Evolutionary conservation across 108 stramenopile genomes (phyloP), one percentile per base, ranked within the genome.

Genomic region (Cyclotella choctawhatcheeana): DNA sequence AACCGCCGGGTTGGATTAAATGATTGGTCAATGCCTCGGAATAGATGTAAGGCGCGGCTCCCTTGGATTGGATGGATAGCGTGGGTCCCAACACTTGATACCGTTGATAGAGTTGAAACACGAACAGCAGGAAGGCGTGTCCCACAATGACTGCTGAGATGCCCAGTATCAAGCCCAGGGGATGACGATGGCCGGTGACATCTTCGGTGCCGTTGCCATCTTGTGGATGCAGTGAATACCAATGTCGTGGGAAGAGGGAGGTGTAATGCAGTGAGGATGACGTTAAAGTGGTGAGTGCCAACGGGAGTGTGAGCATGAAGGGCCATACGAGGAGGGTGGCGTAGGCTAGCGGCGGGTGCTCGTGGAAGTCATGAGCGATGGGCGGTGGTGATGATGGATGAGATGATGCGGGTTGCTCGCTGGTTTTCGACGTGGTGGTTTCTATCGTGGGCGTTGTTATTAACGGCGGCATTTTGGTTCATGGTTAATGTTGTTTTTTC

Each of bases 1-100:
- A 98, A 51, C 95, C 97, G 62, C 94, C 96, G 1, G 94, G 96
- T 79, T 96, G 93, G 7, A 83, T 68, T 26, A 98, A 69, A 71
- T 98, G 97, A 14, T 86, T 85, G 31, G 70, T 30, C n/a, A 96
- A 58, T 10, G 88, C 94, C 51, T 86, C 87, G 18, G 32, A 58
- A 50, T 88, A 96, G 44, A 79, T 71, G 69, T 96, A 98, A 12
- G 48, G 25, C 2, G 82, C 80, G 3, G 90, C 84, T 44, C 92
- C 93, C 32, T 84, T 77, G 40, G 78, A 72, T 81, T 97, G 97
- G 64, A 97, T 84, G 35, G 88, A 73, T 16, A 58, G 70, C 10
- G 91, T 86, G 26, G 43, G 56, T 5, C 81, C 82, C 22, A 76
- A 35, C 37, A 67, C 12, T 64, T 89, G 85, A 40, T 40, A 1